Evolutionary conservation across 208 protist genomes (phyloP).

Genomic region (Acanthamoeba healyi): DNA sequence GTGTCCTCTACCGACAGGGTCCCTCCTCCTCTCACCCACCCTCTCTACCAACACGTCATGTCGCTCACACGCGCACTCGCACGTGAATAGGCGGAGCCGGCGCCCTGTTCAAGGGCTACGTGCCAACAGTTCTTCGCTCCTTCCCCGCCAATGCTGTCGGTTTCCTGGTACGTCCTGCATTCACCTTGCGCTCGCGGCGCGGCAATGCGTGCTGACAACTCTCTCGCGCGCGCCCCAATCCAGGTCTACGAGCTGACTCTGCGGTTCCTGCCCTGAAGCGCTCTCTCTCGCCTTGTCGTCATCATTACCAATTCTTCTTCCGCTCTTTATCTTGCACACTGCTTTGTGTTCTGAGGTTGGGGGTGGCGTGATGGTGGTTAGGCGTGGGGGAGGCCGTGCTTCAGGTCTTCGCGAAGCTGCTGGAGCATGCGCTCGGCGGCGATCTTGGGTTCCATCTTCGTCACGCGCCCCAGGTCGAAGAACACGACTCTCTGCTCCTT

Average conservation of each 20-base stretch:
- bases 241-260: constrained; percentile 9
- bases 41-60: neutral
- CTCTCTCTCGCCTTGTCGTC: no score
- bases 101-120: constrained; percentile 79
- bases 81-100: neutral
- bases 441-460: no score
- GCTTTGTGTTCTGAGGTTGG: no score
- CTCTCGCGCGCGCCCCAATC: neutral
- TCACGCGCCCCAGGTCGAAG: no score
- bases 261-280: constrained; percentile 9
- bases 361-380: no score
- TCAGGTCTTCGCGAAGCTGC: no score
- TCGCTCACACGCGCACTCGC: neutral
- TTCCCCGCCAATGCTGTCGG: constrained; percentile 89
- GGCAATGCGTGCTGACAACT: neutral
- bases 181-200: neutral
- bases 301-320: no score
- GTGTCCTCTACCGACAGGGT: constrained; percentile 20
- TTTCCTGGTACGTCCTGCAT: constrained; percentile 75
- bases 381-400: no score
- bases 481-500: no score
- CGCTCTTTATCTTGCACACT: no score
- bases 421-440: no score
- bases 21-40: neutral
- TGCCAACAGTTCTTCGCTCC: constrained; percentile 85